Evolutionary conservation across 169 alveolate genomes (phyloP).

Genomic region (Plasmodium blacklocki): DNA sequence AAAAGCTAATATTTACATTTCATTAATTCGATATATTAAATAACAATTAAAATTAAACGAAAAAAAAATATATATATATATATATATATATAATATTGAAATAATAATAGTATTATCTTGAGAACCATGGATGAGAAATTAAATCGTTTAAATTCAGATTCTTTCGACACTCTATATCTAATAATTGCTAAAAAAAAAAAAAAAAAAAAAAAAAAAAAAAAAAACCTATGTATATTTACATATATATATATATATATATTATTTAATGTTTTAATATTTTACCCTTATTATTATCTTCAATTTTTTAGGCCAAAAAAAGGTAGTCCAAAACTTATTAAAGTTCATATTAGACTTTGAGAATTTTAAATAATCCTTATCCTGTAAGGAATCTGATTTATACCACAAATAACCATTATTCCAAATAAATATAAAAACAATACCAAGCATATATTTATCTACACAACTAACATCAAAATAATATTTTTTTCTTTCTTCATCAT

Average conservation of each 20-base stretch:
- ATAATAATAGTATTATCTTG: constrained; percentile 12
- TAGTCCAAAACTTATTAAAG: constrained; percentile 40
- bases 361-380: constrained; percentile 76
- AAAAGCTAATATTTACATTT: too few relatives aligned
- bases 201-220: too few relatives aligned
- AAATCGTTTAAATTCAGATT: constrained; percentile 46
- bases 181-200: constrained; percentile 10
- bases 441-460: constrained; percentile 80
- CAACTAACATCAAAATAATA: constrained; percentile 82
- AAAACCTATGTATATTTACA: not conserved
- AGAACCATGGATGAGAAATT: constrained; percentile 50
- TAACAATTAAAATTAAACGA: too few relatives aligned
- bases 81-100: too few relatives aligned
- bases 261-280: not conserved
- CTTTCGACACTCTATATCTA: constrained; percentile 22
- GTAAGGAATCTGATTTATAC: constrained; percentile 83
- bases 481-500: constrained; percentile 68
- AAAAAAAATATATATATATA: too few relatives aligned
- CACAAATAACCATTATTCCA: constrained; percentile 88
- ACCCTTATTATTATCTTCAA: constrained; percentile 39
- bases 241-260: not conserved
- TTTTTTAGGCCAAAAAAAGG: constrained; percentile 45
- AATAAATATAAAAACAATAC: constrained; percentile 81
- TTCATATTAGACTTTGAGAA: constrained; percentile 43
- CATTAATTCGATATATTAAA: too few relatives aligned